Base-by-base conservation (phyloP, 169 alveolate genomes). In the Cryptosporidium ubiquitum region DNA sequence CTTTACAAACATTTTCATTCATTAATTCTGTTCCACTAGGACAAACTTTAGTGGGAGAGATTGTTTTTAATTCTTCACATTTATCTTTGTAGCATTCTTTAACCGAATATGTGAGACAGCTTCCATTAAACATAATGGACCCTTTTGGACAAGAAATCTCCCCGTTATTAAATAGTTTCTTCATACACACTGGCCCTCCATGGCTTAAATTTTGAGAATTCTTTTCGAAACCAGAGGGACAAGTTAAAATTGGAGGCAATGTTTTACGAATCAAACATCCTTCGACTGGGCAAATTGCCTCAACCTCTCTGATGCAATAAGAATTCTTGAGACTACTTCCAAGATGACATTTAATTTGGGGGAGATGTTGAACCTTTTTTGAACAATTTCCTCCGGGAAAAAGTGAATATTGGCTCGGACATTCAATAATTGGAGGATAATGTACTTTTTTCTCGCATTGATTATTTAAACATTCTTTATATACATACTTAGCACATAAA, bases 211-310 rank as follows among this genome's bases (percentile, higher is more conserved):
- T 40, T 7, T 58, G 40, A 31, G 18, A 16, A 18, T 79, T 64
- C 57, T 79, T 79, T n/a, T 61, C 49, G 40, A 79, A 79, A 7
- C 86, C 86, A 1, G 52, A 37, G 5, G 86, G 86, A 44, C 86
- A 79, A n/a, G 31, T 79, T 26, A 64, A 14, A 1, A 40, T 26
- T 1, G 86, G 86, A 2, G 40, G 31, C 1, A 42, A 61, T 1
- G 75, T 58, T 29, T 79, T 79, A 26, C 20, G 18, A 6, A 44
- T 5, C 6, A 39, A 29, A 33, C 86, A 79, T 5, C 75, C 75
- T n/a, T 64, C 68, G 9, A 10, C 18, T 23, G 86, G 86, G 61
- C 86, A 79, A 14, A 61, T 40, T 5, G 73, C 9, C 7, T 79
- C 86, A 10, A 79, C 74, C 20, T 79, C 68, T 58, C 33, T 79